These are phyloP conservation scores for Pistacia atlantica DNA, from an alignment of 345 rosid species.

Conservation along the genomic window DNA sequence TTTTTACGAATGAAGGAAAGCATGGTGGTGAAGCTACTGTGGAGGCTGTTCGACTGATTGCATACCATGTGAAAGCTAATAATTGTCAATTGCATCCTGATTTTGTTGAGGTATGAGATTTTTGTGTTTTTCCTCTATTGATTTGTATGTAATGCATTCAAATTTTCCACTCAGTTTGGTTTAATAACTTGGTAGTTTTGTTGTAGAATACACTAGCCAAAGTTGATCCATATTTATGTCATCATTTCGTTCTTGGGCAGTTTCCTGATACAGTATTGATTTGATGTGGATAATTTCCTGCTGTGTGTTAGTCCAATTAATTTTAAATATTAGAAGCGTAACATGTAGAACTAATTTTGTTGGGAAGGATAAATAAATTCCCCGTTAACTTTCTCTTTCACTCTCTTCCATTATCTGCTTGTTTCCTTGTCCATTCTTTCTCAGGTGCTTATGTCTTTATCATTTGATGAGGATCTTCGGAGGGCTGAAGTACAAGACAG, in stretches of 20 bases:
- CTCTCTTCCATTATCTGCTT: slow-evolving; percentile 9
- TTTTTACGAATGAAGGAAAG: slow-evolving; percentile 81
- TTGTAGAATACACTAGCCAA: neutral
- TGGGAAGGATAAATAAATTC: neutral
- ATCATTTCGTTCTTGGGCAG: neutral
- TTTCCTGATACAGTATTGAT: neutral
- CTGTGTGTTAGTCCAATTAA: neutral
- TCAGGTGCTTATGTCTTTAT: slow-evolving; percentile 85
- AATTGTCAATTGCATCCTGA: slow-evolving; percentile 93
- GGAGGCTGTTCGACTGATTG: slow-evolving; percentile 79
- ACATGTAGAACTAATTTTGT: too few relatives aligned
- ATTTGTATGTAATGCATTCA: neutral
- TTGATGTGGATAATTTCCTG: neutral
- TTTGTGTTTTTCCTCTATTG: neutral
- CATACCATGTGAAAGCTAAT: slow-evolving; percentile 70
- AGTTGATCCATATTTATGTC: neutral
- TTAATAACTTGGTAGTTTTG: slow-evolving; percentile 2
- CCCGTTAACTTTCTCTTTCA: neutral
- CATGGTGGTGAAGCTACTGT: slow-evolving; percentile 88
- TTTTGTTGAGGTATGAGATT: slow-evolving; percentile 60
- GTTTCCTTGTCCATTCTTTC: slow-evolving; percentile 6
- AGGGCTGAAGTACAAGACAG: slow-evolving; percentile 38
- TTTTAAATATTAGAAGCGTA: neutral
- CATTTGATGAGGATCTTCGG: slow-evolving; percentile 81
- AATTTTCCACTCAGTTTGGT: neutral